A percentile compares a stretch with the other conserved stretches of the same genome.
Evolutionary conservation across 176 grass and related monocot genomes (phyloP).

Genomic region (Oryza longistaminata): DNA sequence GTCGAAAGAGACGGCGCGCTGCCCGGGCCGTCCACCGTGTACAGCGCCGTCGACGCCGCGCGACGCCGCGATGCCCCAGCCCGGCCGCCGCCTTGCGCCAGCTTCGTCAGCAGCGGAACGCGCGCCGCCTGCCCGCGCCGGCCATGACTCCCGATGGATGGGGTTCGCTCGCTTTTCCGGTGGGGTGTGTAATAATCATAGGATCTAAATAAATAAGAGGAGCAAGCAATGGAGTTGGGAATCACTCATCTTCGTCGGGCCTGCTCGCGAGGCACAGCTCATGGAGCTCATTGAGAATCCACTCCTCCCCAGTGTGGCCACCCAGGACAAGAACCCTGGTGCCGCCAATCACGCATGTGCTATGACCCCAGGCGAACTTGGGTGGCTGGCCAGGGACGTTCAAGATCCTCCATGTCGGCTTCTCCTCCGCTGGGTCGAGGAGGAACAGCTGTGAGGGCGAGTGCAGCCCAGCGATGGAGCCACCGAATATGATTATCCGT

Average conservation of each 20-base stretch:
- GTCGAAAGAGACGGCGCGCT: conserved; percentile 93
- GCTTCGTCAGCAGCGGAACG: conserved; percentile 63
- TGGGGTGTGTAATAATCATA: background rate
- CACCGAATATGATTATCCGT: conserved; percentile 88
- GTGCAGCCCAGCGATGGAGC: conserved; percentile 78
- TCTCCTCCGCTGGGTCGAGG: conserved; percentile 73
- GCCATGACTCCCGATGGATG: conserved; percentile 19
- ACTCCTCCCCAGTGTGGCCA: conserved; percentile 84
- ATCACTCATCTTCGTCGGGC: conserved; percentile 52
- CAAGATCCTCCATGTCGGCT: conserved; percentile 78
- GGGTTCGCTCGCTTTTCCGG: background rate
- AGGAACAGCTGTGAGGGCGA: conserved; percentile 77
- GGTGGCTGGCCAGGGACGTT: conserved; percentile 79
- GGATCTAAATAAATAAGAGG: background rate
- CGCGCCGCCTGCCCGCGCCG: conserved; percentile 57
- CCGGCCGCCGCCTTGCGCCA: conserved; percentile 57
- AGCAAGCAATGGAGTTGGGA: background rate
- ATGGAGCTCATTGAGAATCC: conserved; percentile 98
- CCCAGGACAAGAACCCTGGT: conserved; percentile 86
- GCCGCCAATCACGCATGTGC: conserved; percentile 88
- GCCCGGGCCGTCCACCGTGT: conserved; percentile 88
- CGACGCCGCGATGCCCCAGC: conserved; percentile 54
- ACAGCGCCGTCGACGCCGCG: conserved; percentile 55
- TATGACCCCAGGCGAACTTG: conserved; percentile 95
- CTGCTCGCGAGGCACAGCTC: conserved; percentile 90